Evolutionary conservation across 1,139 yeast genomes (phyloP), one percentile per base, ranked within the genome.

Genomic region (Blastobotrys arbuscula): DNA sequence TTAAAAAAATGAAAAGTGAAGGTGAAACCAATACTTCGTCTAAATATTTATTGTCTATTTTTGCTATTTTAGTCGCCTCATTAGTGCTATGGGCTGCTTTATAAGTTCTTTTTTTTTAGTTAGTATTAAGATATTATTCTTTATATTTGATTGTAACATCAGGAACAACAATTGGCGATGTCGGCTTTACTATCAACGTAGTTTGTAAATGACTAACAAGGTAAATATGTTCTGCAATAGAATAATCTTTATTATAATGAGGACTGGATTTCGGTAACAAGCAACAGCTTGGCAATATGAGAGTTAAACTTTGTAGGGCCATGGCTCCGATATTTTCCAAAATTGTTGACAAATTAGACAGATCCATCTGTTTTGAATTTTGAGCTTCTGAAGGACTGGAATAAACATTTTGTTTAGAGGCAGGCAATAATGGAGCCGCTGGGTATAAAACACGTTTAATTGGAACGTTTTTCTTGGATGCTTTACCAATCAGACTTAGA

Each of bases 401-500:
- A 21, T 42, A 42, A 19, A 10, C 34, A 16, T 34, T 23, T 23
- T n/a, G 39, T 15, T 21, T 19, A n/a, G 34, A 15, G 13, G 15
- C 33, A 3, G 45, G 45, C 12, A 42, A 24, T 18, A 34, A 23
- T 10, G 45, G 4, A 10, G 18, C 12, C 6, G 45, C 45, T 10
- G 51, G 51, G 15, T 37, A 35, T 2, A 41, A n/a, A 9, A 21
- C 37, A 13, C 39, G 23, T 36, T 36, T 36, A 2, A 24, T 8
- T 19, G 37, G 40, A n/a, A 19, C n/a, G 2, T 44, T 41, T n/a
- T 35, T 26, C 15, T 34, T 36, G 18, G 12, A 12, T 16, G 36
- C 33, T 24, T 47, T 33, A 2, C 51, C 51, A 10, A 48, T 47
- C 8, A 48, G 21, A 13, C 48, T 41, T 31, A 48, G 28, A 3